These are phyloP conservation scores for Pilatotrama ljubarskyi DNA, from an alignment of 768 basidiomycete genomes.

Conservation along the genomic window DNA sequence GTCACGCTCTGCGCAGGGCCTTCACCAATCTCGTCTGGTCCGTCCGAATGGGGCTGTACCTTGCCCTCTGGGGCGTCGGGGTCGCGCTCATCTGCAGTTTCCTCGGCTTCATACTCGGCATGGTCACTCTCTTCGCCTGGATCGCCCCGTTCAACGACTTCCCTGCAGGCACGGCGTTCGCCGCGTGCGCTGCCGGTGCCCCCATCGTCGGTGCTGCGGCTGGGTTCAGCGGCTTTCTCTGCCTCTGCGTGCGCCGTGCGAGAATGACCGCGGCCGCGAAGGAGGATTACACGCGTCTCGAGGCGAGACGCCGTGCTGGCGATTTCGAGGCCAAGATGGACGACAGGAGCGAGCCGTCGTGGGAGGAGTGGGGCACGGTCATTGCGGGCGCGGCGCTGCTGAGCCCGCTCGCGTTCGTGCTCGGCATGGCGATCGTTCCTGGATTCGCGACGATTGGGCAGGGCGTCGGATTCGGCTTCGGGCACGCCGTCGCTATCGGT, in stretches of 20 bases:
- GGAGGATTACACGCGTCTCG: not conserved
- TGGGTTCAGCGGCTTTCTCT: not conserved
- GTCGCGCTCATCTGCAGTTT: not conserved
- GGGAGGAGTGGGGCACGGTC: not conserved
- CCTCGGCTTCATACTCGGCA: not conserved
- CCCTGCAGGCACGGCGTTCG: not conserved
- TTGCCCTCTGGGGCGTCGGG: not conserved
- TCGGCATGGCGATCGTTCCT: constrained; percentile 8
- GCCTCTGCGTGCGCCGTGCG: not conserved
- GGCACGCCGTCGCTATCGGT: not conserved
- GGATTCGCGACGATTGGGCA: not conserved
- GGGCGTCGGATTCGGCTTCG: not conserved
- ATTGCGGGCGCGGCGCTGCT: not conserved
- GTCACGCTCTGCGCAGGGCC: not conserved
- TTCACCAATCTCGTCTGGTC: not conserved
- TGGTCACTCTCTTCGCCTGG: not conserved
- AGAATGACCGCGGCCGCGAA: not conserved
- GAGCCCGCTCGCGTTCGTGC: not conserved
- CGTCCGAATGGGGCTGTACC: not conserved
- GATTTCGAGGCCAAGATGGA: not conserved
- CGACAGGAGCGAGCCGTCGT: not conserved
- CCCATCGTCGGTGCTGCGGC: not conserved
- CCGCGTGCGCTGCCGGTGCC: not conserved
- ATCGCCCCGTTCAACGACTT: not conserved
- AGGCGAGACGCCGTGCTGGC: not conserved